Base-by-base conservation (phyloP, 306 rosid species). In the Fragaria iinumae region DNA sequence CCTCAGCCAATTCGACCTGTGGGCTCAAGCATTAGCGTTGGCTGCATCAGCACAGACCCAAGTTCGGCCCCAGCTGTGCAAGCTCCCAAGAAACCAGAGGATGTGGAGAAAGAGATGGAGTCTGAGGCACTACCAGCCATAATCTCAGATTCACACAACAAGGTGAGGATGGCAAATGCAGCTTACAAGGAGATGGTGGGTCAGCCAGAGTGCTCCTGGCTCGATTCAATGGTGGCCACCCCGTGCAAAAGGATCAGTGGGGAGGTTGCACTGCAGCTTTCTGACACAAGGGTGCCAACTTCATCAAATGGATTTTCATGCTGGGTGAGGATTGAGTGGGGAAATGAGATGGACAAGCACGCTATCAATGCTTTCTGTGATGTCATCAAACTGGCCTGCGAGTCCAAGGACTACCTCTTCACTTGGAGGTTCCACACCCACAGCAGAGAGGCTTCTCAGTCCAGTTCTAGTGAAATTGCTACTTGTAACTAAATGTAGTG, bases 271-370 rank as follows among this genome's bases (percentile, higher is more conserved):
- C 88, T 95, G 20, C 78, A 83, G 62, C 79, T 89, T 6, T 81
- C 85, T 20, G 93, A 87, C 45, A 56, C 91, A 4, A 74, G 25
- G 8, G 63, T 90, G 11, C 90, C 97, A 1, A 52, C 72, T 77
- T 81, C 93, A 5, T 84, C 95, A 11, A 88, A 86, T 47, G 97
- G 96, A 4, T 92, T 95, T 77, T 87, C 92, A 0, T 95, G 99
- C 82, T 92, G 99, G 99, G 99, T 84, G 75, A 89, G 88, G 83
- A 92, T 95, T 0, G 99, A 95, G 21, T 92, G 97, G 99, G 87
- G 83, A 44, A 80, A 67, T 64, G 72, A 81, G 17, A 78, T 73
- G 65, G 82, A 84, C 79, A 89, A 84, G 71, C 75, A 72, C 34
- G 78, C 86, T 0, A 67, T 89, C 36, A 78, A 85, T 34, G 88